Evolutionary conservation across 805 yeast genomes (phyloP).

Genomic region (Vanderwaltozyma yarrowii): DNA sequence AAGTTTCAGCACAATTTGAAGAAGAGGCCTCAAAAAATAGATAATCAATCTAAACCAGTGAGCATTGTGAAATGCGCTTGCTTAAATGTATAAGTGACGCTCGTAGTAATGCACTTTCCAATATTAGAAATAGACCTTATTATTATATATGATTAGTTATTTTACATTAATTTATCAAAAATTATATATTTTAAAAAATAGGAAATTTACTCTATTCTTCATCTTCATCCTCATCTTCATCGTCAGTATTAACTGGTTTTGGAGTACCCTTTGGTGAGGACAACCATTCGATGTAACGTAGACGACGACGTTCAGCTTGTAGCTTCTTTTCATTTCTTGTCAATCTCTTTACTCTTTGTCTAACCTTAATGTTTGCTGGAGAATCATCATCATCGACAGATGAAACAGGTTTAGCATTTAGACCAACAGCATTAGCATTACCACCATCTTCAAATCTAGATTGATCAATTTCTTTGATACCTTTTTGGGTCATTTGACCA

Average conservation of each 20-base stretch:
- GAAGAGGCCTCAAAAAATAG: constrained; percentile 26
- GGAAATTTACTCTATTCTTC: background rate
- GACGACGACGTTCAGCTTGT: constrained; percentile 87
- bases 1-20: constrained; percentile 51
- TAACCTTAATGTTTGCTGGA: constrained; percentile 92
- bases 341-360: constrained; percentile 78
- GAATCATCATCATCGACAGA: constrained; percentile 65
- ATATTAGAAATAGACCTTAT: too few relatives aligned
- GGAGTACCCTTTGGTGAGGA: constrained; percentile 97
- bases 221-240: constrained; percentile 39
- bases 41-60: too few relatives aligned
- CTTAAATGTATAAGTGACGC: too few relatives aligned
- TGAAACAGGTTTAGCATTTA: constrained; percentile 37
- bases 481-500: constrained; percentile 80
- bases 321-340: constrained; percentile 92
- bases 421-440: constrained; percentile 38
- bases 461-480: constrained; percentile 63
- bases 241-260: constrained; percentile 86
- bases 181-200: background rate
- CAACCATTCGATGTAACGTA: constrained; percentile 91
- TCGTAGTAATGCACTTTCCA: too few relatives aligned
- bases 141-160: background rate
- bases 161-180: background rate
- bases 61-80: too few relatives aligned
- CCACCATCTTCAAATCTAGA: constrained; percentile 78